Evolutionary conservation across 1,284 basidiomycete genomes (phyloP), one percentile per base, ranked within the genome.

Genomic region (Pholiota adiposa): DNA sequence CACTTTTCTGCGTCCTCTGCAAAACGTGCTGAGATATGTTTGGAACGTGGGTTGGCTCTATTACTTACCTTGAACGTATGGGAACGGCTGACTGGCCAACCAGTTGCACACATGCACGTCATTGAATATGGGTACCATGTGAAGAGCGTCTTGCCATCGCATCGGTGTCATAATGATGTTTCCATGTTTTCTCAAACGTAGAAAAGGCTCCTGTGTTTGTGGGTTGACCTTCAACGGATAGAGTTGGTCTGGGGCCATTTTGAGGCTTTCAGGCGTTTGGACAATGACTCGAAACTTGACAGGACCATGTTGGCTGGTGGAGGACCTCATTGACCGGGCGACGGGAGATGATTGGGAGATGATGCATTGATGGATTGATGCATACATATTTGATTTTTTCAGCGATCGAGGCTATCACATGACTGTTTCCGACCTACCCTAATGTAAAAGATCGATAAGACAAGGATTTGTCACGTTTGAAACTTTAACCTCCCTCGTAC

Each of bases 131-230:
- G 72, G 63, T 6, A 77, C 65, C 19, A 78, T 60, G 27, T 64
- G 62, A 9, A 71, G 67, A 18, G 68, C 76, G 66, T 89, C 86
- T 54, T 71, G 76, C 51, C 69, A 59, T 46, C 86, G 82, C 23
- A 82, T 80, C 16, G 86, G 81, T 1, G 86, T 89, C 19, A 88
- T 65, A 63, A 89, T 82, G 63, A 88, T 82, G 60, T 82, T 81
- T 31, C 76, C 75, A 48, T 84, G 84, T 53, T 70, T 68, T n/a
- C 74, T 74, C 49, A 87, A 74, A 34, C 79, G 79, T 14, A 87
- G 73, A 69, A 84, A 85, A 6, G 78, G 81, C 63, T 87, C 83
- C 46, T 77, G 74, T 1, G 80, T 83, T 18, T 61, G 63, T 6
- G 74, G 56, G 55, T 83, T 78, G 41, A 77, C 63, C 67, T 82